Conservation (phyloP, 805 yeast species). For the Debaryomyces castellii region DNA sequence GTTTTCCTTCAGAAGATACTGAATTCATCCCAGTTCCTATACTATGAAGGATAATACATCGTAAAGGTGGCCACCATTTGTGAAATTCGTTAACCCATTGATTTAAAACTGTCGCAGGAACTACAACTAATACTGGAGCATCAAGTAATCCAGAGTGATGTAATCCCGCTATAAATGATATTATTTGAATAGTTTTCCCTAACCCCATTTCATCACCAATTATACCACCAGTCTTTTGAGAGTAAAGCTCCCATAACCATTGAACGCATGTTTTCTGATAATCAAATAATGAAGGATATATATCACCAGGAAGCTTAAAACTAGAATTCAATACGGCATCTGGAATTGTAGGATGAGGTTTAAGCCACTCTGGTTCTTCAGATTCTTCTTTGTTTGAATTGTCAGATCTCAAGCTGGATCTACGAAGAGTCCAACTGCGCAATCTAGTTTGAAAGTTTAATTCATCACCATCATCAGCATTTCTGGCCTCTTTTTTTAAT, state of each 20-base stretch:
- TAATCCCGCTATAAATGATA: conserved; percentile 85
- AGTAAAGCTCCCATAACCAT: conserved; percentile 94
- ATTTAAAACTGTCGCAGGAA: conserved; percentile 94
- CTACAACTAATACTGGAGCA: conserved; percentile 82
- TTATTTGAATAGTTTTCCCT: conserved; percentile 92
- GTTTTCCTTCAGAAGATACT: conserved; percentile 40
- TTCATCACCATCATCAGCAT: conserved; percentile 83
- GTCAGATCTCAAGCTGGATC: conserved; percentile 38
- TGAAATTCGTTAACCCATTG: conserved; percentile 98
- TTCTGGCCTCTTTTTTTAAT: conserved; percentile 31
- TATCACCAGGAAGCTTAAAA: conserved; percentile 85
- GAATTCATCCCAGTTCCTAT: conserved; percentile 81
- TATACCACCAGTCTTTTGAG: conserved; percentile 90
- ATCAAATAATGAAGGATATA: conserved; percentile 81
- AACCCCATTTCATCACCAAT: conserved; percentile 98
- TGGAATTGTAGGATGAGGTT: conserved; percentile 73
- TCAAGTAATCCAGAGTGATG: conserved; percentile 75
- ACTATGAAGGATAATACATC: conserved; percentile 84
- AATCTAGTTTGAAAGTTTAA: conserved; percentile 58
- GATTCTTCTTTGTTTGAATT: conserved; percentile 8
- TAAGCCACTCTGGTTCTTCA: conserved; percentile 57
- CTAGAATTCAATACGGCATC: conserved; percentile 74
- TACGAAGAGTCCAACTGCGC: conserved; percentile 53
- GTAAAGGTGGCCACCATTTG: conserved; percentile 95
- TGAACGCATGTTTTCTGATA: conserved; percentile 96